Percentiles rank a stretch among this genome's conserved stretches.
phyloP scores from a whole-genome alignment of 108 stramenopile species.

The Fragilariopsis cylindrus region DNA sequence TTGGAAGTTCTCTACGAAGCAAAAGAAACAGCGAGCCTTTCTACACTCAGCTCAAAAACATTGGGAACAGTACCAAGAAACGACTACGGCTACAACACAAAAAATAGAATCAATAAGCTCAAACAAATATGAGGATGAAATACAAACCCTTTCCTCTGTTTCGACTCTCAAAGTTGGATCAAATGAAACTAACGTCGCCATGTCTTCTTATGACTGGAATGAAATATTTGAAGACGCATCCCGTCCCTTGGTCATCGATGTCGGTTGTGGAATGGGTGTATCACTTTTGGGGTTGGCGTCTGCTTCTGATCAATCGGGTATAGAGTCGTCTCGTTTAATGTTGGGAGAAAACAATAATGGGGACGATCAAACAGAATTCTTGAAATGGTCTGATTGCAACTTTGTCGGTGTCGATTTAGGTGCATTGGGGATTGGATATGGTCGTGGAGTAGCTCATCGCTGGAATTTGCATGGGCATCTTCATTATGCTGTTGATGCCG shows the following conservation, averaged over 20 bases:
- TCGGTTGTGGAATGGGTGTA: slow-evolving; percentile 81
- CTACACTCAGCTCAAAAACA: slow-evolving; percentile 45
- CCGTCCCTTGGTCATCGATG: slow-evolving; percentile 70
- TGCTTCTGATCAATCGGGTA: background rate
- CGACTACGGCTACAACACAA: background rate
- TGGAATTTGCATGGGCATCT: slow-evolving; percentile 43
- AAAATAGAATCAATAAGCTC: background rate
- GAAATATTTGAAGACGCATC: slow-evolving; percentile 47
- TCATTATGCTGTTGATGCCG: slow-evolving; percentile 57
- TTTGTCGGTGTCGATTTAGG: slow-evolving; percentile 77
- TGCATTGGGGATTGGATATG: slow-evolving; percentile 58
- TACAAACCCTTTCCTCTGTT: no score
- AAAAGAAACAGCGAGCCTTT: slow-evolving; percentile 60
- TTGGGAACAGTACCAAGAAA: slow-evolving; percentile 36
- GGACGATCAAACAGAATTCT: no score
- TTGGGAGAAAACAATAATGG: background rate
- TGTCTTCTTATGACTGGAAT: slow-evolving; percentile 34
- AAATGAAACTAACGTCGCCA: background rate
- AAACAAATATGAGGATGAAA: no score
- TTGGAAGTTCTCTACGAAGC: slow-evolving; percentile 73
- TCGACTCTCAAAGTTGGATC: background rate
- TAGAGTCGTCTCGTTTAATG: background rate
- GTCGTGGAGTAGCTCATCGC: slow-evolving; percentile 46
- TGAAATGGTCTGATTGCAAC: slow-evolving; percentile 42
- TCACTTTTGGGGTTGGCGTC: slow-evolving; percentile 62